These are phyloP conservation scores for Fagus sylvatica DNA, from an alignment of 306 rosid species.

Conservation along the genomic window DNA sequence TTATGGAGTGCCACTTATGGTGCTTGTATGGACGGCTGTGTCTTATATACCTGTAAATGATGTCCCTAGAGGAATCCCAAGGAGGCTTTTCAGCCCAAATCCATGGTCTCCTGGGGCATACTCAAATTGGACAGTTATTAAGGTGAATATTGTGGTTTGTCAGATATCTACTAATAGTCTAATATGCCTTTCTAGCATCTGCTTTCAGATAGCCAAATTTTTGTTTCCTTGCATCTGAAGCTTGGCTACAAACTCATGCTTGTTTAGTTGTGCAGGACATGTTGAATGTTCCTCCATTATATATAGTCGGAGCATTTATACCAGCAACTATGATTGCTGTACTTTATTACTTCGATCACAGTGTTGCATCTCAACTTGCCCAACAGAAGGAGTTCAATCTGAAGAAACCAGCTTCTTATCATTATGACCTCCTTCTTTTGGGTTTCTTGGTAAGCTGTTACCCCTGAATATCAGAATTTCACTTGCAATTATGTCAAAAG, in stretches of 20 bases:
- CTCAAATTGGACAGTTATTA: constrained; percentile 91
- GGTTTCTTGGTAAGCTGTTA: constrained; percentile 73
- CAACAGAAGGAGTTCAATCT: constrained; percentile 93
- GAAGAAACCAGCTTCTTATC: constrained; percentile 91
- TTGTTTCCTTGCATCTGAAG: constrained; percentile 12
- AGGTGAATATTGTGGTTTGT: constrained; percentile 47
- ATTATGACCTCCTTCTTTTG: constrained; percentile 86
- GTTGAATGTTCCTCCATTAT: constrained; percentile 77
- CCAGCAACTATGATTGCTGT: constrained; percentile 98
- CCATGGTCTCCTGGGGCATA: constrained; percentile 97
- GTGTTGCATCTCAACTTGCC: constrained; percentile 96
- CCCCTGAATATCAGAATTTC: constrained; percentile 5
- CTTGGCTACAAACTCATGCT: constrained; percentile 34
- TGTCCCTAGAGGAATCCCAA: constrained; percentile 87
- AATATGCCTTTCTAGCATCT: constrained; percentile 4
- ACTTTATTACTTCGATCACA: constrained; percentile 95
- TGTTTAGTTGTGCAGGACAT: constrained; percentile 67
- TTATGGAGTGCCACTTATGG: constrained; percentile 95
- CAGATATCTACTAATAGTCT: not conserved
- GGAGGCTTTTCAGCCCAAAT: constrained; percentile 93
- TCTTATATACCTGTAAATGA: constrained; percentile 83
- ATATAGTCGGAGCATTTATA: constrained; percentile 88
- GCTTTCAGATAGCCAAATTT: constrained; percentile 3
- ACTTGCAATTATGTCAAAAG: not conserved
- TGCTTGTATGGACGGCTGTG: constrained; percentile 81